Evolutionary conservation across 1,284 basidiomycete species (phyloP).

Genomic region (Fistulina hepatica): DNA sequence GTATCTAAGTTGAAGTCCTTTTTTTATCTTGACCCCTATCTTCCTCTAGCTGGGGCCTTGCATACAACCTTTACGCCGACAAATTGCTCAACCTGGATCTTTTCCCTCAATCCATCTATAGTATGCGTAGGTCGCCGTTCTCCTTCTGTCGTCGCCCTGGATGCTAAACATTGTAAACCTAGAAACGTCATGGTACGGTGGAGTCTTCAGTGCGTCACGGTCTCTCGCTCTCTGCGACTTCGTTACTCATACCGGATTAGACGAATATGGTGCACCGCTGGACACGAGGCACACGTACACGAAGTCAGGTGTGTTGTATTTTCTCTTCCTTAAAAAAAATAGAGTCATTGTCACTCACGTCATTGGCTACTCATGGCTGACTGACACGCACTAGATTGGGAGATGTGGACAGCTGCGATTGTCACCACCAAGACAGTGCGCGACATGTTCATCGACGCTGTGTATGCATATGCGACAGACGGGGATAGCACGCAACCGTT

Average conservation of each 20-base stretch:
- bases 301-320: constrained; percentile 37
- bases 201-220: constrained; percentile 2
- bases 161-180: background rate
- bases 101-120: constrained; percentile 51
- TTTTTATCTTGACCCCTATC: too few species aligned
- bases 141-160: background rate
- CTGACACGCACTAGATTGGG: constrained; percentile 46
- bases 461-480: constrained; percentile 44
- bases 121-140: constrained; percentile 38
- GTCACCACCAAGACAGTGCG: constrained; percentile 39
- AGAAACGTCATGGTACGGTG: too few species aligned
- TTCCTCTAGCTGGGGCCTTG: constrained; percentile 41
- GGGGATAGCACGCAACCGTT: constrained; percentile 41
- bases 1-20: background rate
- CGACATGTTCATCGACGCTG: constrained; percentile 44
- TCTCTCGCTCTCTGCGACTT: background rate
- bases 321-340: constrained; percentile 1
- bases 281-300: constrained; percentile 62
- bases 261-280: constrained; percentile 47
- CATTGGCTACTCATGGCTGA: constrained; percentile 6
- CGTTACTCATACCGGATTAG: constrained; percentile 16
- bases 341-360: too few species aligned
- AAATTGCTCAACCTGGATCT: constrained; percentile 49
- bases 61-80: constrained; percentile 50
- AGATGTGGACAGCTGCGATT: constrained; percentile 50